Conservation (phyloP, 1,284 basidiomycete genomes). For the Apiotrichum veenhuisii region DNA sequence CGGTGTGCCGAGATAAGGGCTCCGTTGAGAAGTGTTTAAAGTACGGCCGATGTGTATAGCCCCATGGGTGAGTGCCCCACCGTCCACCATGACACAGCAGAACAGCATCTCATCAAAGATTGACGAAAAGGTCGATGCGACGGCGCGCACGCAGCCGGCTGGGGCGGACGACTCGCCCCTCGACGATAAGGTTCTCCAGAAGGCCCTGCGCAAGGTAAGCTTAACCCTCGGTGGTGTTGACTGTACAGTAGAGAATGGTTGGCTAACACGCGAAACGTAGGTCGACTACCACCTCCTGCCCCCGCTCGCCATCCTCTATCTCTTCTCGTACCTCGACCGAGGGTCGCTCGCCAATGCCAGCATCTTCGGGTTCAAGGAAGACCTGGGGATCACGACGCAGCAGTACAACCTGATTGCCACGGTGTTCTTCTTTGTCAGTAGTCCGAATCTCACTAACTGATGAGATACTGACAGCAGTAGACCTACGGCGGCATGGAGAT, state of each 20-base stretch:
- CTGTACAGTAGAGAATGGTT: no score
- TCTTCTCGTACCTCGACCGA: slow-evolving; percentile 31
- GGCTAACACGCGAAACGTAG: slow-evolving; percentile 6
- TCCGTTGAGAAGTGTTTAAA: background rate
- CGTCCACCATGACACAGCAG: background rate
- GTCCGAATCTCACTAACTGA: background rate
- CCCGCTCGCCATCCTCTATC: slow-evolving; percentile 37
- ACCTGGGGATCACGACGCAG: slow-evolving; percentile 9
- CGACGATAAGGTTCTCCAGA: slow-evolving; percentile 9
- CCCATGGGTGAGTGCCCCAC: background rate
- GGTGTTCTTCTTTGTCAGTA: slow-evolving; percentile 23
- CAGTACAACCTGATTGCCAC: slow-evolving; percentile 24
- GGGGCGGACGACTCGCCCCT: background rate
- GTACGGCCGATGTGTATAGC: no score
- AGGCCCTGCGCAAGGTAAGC: background rate
- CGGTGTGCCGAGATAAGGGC: no score
- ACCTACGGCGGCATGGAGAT: slow-evolving; percentile 20
- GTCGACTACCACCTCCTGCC: slow-evolving; percentile 35
- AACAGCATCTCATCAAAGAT: background rate
- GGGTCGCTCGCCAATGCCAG: slow-evolving; percentile 2
- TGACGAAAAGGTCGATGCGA: background rate
- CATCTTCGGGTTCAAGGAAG: slow-evolving; percentile 12
- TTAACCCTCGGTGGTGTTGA: no score
- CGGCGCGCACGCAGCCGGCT: background rate
- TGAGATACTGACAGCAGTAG: background rate